A percentile compares a stretch with the other conserved stretches of the same genome.
Evolutionary conservation across 352 stramenopile species (phyloP).

Genomic region (Globisporangium nagaii): DNA sequence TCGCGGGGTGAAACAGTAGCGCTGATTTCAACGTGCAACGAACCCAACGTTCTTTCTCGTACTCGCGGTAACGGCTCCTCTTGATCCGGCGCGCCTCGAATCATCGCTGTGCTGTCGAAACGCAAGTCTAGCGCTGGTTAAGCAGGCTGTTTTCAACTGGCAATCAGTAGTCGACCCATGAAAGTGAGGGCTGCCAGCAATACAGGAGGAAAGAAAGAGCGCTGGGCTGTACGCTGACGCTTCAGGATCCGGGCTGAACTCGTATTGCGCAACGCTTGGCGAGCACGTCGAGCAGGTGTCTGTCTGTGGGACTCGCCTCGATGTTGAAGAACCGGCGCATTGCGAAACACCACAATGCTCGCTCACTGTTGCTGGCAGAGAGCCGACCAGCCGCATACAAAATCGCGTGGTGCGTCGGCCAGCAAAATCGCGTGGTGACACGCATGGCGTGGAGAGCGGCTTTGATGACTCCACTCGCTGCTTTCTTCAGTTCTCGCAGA

Average conservation of each 20-base stretch:
- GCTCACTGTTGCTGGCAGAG: not conserved
- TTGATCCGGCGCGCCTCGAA: not conserved
- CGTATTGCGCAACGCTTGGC: constrained; percentile 8
- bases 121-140: not conserved
- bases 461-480: constrained; percentile 8
- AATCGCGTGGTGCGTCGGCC: not conserved
- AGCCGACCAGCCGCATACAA: not conserved
- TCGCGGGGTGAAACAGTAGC: not conserved
- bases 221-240: not conserved
- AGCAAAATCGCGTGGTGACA: not conserved
- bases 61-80: constrained; percentile 8
- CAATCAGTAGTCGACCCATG: not conserved
- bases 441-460: constrained; percentile 3
- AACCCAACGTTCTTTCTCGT: constrained; percentile 14
- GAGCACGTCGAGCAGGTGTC: not conserved
- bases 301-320: not conserved
- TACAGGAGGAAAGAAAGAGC: too few relatives aligned
- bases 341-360: constrained; percentile 7
- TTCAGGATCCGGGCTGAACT: constrained; percentile 8
- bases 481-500: not conserved
- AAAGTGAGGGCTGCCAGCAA: too few relatives aligned
- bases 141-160: not conserved
- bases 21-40: constrained; percentile 6
- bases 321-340: constrained; percentile 6
- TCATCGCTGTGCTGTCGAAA: not conserved